Evolutionary conservation across 495 filamentous ascomycete genomes (phyloP), one percentile per base, ranked within the genome.

Genomic region (Geoglossum glabrum): DNA sequence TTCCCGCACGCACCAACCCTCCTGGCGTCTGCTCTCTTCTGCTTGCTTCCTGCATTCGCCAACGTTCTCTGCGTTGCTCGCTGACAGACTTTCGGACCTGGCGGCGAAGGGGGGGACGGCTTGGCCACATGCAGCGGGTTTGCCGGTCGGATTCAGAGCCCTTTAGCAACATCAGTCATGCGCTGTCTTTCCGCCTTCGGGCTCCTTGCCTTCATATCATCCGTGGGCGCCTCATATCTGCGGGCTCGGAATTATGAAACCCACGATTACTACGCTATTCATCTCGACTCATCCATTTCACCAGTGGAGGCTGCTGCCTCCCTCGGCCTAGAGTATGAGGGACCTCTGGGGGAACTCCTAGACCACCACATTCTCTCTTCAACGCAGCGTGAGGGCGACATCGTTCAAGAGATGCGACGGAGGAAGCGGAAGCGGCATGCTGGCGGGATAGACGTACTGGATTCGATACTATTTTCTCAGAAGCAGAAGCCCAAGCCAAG

Each of bases 241-340:
- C 64, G 56, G 60, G 61, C 26, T 33, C 66, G 81, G 27, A 73
- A 86, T 62, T 82, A 83, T 68, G 78, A 83, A 11, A 75, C 80
- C 6, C 83, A 83, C 70, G 87, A 96, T 65, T 95, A 90, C 70
- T 94, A 95, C 67, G 88, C 90, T 52, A 74, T 96, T 54, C 85
- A 93, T 60, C 80, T 96, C 59, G 80, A 80, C 46, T 70, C 77
- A 15, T 70, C 75, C 45, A 73, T 74, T 25, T 74, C 79, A 3
- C 92, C 93, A 26, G 68, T 76, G 31, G 72, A 84, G n/a, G 72
- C 97, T 56, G 87, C 92, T 15, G 69, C 74, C 19, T 72, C 76
- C 19, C 72, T 98, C 30, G 86, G 85, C 26, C 76, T 94, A 31
- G 74, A 79, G 43, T 83, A 94, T 66, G 92, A 96, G 66, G 92